Evolutionary conservation across 805 yeast genomes (phyloP).

Genomic region (Tanozyma kutaoensis): DNA sequence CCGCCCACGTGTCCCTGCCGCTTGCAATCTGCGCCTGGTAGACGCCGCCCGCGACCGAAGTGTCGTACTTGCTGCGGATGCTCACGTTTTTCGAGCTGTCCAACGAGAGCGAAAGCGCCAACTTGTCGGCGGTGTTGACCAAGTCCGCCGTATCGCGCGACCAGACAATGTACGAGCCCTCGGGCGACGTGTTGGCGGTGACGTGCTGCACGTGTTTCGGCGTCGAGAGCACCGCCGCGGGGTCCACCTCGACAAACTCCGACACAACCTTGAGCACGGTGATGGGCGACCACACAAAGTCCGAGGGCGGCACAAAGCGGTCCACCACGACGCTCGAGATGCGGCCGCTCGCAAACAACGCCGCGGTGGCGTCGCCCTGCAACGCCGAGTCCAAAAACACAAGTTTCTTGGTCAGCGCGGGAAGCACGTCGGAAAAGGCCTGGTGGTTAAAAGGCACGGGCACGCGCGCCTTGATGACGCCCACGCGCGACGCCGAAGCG

Average conservation of each 20-base stretch:
- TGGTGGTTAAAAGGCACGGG: slow-evolving; percentile 67
- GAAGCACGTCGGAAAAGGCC: slow-evolving; percentile 46
- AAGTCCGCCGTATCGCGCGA: slow-evolving; percentile 50
- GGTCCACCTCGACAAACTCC: slow-evolving; percentile 23
- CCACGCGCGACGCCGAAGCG: slow-evolving; percentile 28
- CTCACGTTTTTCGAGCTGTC: slow-evolving; percentile 38
- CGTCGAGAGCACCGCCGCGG: slow-evolving; percentile 11
- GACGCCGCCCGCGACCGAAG: slow-evolving; percentile 57
- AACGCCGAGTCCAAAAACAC: slow-evolving; percentile 48
- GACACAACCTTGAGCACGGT: slow-evolving; percentile 36
- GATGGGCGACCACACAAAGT: slow-evolving; percentile 42
- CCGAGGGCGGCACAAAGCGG: slow-evolving; percentile 38
- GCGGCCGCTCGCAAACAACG: slow-evolving; percentile 41
- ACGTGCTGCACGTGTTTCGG: slow-evolving; percentile 7
- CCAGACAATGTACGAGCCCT: slow-evolving; percentile 45
- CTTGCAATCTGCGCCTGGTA: slow-evolving; percentile 49
- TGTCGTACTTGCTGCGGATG: slow-evolving; percentile 60
- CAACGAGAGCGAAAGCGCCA: slow-evolving; percentile 60
- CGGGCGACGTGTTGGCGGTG: slow-evolving; percentile 28
- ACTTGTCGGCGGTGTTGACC: slow-evolving; percentile 42
- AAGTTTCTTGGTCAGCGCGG: slow-evolving; percentile 41
- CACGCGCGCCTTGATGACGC: slow-evolving; percentile 58
- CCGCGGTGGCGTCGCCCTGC: slow-evolving; percentile 61
- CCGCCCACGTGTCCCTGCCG: neutral
- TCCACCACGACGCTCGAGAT: slow-evolving; percentile 26